A percentile compares a stretch with the other conserved stretches of the same genome.
Conservation (phyloP, 176 grass and related monocot species). For the Rhynchospora pubera region DNA sequence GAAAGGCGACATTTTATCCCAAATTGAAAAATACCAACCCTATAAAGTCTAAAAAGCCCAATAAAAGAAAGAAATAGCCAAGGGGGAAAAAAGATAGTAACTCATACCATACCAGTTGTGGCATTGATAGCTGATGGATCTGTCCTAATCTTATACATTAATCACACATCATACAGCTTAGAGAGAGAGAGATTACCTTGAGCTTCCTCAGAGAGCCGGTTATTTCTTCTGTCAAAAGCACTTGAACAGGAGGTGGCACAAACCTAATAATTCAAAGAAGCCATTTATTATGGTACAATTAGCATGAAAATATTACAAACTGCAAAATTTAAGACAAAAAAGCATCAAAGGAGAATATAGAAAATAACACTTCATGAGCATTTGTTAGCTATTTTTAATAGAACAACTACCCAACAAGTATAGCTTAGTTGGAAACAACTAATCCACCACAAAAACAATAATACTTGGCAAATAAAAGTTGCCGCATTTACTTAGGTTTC, state of each 20-base stretch:
- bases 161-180: not conserved
- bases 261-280: slow-evolving; percentile 42
- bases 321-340: not conserved
- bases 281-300: slow-evolving; percentile 2
- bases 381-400: not conserved
- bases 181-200: slow-evolving; percentile 41
- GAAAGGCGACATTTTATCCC: not conserved
- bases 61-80: not conserved
- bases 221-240: slow-evolving; percentile 96
- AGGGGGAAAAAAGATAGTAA: not conserved
- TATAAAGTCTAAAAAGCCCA: not conserved
- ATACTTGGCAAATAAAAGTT: not conserved
- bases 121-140: not conserved
- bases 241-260: slow-evolving; percentile 85
- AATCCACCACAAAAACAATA: not conserved
- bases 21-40: not conserved
- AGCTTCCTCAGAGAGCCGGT: slow-evolving; percentile 88
- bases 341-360: not conserved
- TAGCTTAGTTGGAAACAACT: not conserved
- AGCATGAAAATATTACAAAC: not conserved
- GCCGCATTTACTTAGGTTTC: slow-evolving; percentile 60
- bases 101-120: too few species aligned
- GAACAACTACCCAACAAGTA: not conserved
- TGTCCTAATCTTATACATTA: not conserved
- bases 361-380: not conserved